Percentiles rank a stretch among this genome's conserved stretches.
These are phyloP conservation scores for Cenchrus purpureus DNA, from an alignment of 176 grass and related monocot genomes.

Conservation along the genomic window DNA sequence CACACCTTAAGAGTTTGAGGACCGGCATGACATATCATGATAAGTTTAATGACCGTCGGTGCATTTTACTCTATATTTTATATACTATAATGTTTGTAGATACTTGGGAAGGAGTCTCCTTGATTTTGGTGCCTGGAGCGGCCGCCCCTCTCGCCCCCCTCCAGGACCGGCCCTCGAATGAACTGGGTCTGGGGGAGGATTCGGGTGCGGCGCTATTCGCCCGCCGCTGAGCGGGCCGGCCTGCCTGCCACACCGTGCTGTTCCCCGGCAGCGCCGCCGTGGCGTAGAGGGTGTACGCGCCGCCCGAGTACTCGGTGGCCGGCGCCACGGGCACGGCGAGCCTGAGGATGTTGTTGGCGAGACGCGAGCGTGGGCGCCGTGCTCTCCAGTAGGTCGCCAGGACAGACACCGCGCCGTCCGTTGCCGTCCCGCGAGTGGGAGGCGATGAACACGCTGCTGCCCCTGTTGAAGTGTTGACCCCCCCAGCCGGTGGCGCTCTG, in stretches of 20 bases:
- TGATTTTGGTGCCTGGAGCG: too few relatives aligned
- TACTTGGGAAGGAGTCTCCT: too few relatives aligned
- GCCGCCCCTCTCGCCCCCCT: too few relatives aligned
- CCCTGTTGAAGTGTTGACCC: too few relatives aligned
- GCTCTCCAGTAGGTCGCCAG: slow-evolving; percentile 40
- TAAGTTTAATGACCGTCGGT: too few relatives aligned
- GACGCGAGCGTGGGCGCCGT: slow-evolving; percentile 30
- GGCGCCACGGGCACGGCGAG: slow-evolving; percentile 56
- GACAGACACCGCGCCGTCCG: slow-evolving; percentile 35
- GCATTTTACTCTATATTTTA: too few relatives aligned
- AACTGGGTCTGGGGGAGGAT: too few relatives aligned
- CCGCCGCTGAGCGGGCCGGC: too few relatives aligned
- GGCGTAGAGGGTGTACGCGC: slow-evolving; percentile 69
- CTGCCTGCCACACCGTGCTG: slow-evolving; percentile 57
- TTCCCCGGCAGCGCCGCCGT: slow-evolving; percentile 64
- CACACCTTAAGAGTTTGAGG: too few relatives aligned
- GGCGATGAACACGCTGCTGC: slow-evolving; percentile 63
- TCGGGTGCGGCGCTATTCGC: slow-evolving; percentile 30
- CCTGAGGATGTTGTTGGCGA: slow-evolving; percentile 45
- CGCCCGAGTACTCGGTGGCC: slow-evolving; percentile 53
- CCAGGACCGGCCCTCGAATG: too few relatives aligned
- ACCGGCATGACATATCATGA: too few relatives aligned
- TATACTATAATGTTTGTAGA: too few relatives aligned
- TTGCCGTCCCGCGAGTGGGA: slow-evolving; percentile 46
- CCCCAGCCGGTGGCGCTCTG: slow-evolving; percentile 51